Base-by-base conservation (phyloP, 805 yeast genomes). In the Spencermartinsiella europaea region DNA sequence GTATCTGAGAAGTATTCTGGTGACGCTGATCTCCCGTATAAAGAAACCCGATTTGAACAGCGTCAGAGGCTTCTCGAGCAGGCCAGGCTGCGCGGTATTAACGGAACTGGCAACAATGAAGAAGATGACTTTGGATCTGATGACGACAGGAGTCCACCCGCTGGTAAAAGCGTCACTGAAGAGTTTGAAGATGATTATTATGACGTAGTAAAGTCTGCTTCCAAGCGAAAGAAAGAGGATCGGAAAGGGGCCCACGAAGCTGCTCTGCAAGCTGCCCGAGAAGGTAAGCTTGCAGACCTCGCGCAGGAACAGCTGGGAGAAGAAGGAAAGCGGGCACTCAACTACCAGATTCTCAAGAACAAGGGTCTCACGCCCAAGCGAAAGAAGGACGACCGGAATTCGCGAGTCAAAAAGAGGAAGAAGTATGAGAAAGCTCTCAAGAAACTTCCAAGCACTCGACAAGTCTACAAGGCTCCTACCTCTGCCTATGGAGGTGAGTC, bases 361-460 rank as follows among this genome's bases (percentile, higher is more conserved):
- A 90, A 87, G 72, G 99, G 99, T 62, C 80, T 93, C 53, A 90
- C 97, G 1, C 91, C 95, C 16, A 85, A 83, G 66, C 78, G 96
- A 65, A 85, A 86, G 74, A 93, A 93, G 76, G 96, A 87, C 55
- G 81, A 85, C 73, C 80, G 97, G 69, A 93, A 93, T 66, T 79
- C 98, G 37, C 83, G 99, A 71, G 98, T 93, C 60, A 93, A 93
- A 77, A 93, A 91, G 95, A 85, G 99, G 76, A 86, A 82, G 81
- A 87, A 87, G 79, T 93, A 85, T 72, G 98, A 88, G 54, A 76
- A 79, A 65, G 99, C 99, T 22, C 81, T 88, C 72, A 91, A 88
- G 87, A 88, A 88, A 67, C 83, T 93, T 67, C 81, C 82, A 62
- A 85, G 95, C 45, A 84, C 86, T 54, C 83, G 96, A 66, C 87